Base-by-base conservation (phyloP, 2,329 filamentous ascomycete genomes). In the Fusarium anthophilum region DNA sequence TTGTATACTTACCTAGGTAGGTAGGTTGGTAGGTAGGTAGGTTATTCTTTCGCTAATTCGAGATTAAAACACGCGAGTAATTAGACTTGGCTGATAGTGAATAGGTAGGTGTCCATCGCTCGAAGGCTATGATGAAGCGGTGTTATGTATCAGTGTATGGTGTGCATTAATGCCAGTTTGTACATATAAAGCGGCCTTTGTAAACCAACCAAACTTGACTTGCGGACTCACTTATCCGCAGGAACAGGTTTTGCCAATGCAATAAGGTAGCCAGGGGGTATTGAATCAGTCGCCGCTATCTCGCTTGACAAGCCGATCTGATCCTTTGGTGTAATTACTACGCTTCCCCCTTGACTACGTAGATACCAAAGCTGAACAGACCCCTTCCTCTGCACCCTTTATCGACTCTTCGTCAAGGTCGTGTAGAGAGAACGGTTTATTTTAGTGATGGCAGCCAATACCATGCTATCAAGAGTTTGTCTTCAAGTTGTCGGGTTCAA, bases 221-320 rank as follows among this genome's bases (percentile, higher is more conserved):
- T 38, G 28, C 43, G 44, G 41, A 32, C 37, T 39, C 30, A 43
- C 38, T 68, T 48, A 58, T 57, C 45, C 58, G 54, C 70, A 63
- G 61, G 66, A 71, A 71, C 71, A 69, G 60, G 54, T 53, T 56
- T 48, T 60, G 15, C 45, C 38, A 66, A 58, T 67, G 57, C 63
- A 67, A 38, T 30, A 20, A 53, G n/a, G 48, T 37, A 48, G 59
- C 45, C 68, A 74, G 72, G 72, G 71, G 72, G 61, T 32, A 57
- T 59, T 45, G 17, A 50, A 51, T 44, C 44, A 57, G 54, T 55
- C 58, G 45, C 68, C 62, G 24, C 72, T 69, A 74, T 74, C 57
- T 74, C 72, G 72, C 72, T 74, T 74, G 60, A 39, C 68, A 48
- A 67, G 67, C 48, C 67, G 71, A 72, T 72, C 72, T 63, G 53